phyloP scores from a whole-genome alignment of 148 eudicot species.

The Vaccinium darrowii region DNA sequence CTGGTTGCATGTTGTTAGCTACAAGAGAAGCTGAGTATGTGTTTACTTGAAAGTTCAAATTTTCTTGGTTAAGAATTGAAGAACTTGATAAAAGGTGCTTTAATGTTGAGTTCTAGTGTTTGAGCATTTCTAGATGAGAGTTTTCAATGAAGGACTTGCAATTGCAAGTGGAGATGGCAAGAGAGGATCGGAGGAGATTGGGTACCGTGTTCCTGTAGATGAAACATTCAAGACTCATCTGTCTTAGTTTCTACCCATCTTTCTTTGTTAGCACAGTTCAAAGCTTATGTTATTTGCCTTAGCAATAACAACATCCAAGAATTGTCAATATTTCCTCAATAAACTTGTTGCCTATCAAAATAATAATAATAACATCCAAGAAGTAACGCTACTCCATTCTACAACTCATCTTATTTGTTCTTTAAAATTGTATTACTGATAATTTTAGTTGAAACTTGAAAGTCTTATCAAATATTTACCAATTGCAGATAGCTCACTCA shows the following conservation, averaged over 20 bases:
- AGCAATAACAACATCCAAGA: background rate
- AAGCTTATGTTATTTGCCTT: background rate
- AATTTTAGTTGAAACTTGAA: background rate
- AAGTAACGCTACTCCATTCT: slow-evolving; percentile 3
- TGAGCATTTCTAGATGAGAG: background rate
- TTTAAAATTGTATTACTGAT: background rate
- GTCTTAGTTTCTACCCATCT: background rate
- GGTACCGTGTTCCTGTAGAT: background rate
- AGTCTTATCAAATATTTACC: slow-evolving; percentile 12
- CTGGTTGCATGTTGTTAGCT: background rate
- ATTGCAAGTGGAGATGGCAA: background rate
- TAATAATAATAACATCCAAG: background rate
- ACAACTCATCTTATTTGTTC: background rate
- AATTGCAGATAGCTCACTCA: slow-evolving; percentile 81
- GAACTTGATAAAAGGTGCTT: background rate
- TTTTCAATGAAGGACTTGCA: background rate
- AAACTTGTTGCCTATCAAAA: no score
- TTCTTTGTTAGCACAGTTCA: background rate
- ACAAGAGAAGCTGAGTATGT: background rate
- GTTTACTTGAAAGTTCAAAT: background rate
- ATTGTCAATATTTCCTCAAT: no score
- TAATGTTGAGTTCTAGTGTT: background rate
- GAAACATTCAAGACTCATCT: background rate
- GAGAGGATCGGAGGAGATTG: background rate
- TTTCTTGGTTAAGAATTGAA: background rate